Evolutionary conservation across 768 basidiomycete species (phyloP).

Genomic region (Favolaschia claudopus): DNA sequence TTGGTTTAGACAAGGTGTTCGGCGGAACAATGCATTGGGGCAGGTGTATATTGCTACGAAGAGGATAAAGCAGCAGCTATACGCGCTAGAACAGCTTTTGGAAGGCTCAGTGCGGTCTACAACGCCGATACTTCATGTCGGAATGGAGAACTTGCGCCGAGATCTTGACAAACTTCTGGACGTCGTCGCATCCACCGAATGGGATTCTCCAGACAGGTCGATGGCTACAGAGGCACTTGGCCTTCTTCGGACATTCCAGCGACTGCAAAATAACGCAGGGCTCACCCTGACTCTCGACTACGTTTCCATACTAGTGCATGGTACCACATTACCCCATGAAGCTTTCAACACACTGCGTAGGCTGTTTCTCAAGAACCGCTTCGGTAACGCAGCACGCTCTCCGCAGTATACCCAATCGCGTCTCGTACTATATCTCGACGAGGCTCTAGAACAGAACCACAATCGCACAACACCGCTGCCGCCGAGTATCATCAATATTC

Average conservation of each 20-base stretch:
- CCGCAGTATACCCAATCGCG: conserved; percentile 34
- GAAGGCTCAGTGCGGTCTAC: conserved; percentile 12
- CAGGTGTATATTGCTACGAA: no score
- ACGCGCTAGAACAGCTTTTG: conserved; percentile 21
- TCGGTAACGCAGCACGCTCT: conserved; percentile 6
- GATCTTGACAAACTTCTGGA: conserved; percentile 18
- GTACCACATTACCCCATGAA: conserved; percentile 40
- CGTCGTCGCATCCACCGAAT: conserved; percentile 15
- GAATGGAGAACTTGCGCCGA: conserved; percentile 27
- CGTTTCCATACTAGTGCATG: conserved; percentile 30
- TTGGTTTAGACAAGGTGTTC: neutral
- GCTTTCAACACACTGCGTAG: conserved; percentile 47
- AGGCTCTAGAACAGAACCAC: conserved; percentile 36
- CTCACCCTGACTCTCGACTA: conserved; percentile 41
- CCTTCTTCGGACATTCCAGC: conserved; percentile 34
- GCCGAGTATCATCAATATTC: conserved; percentile 38
- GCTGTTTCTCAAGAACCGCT: conserved; percentile 42
- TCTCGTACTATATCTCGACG: conserved; percentile 38
- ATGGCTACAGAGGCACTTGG: conserved; percentile 30
- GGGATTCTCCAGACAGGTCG: conserved; percentile 13
- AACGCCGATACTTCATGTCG: conserved; percentile 26
- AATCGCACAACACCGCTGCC: conserved; percentile 34
- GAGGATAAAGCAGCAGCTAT: conserved; percentile 18
- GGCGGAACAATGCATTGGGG: no score
- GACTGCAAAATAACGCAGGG: conserved; percentile 39